Percentiles rank a stretch among this genome's conserved stretches.
These are phyloP conservation scores for Volutella citrinella DNA, from an alignment of 2,329 filamentous ascomycete genomes.

Conservation along the genomic window DNA sequence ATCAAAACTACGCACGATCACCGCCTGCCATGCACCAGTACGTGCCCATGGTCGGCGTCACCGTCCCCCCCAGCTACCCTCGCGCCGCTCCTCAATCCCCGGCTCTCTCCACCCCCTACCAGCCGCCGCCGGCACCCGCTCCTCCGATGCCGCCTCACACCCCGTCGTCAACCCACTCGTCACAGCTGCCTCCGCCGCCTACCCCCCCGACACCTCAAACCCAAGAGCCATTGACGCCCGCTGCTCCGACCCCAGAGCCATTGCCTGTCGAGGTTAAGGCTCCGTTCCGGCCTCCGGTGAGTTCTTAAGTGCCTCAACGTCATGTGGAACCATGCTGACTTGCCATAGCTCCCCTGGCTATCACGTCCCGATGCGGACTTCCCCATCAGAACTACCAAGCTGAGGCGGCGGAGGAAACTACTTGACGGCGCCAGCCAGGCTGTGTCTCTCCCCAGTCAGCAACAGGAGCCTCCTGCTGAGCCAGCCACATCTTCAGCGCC, in stretches of 20 bases:
- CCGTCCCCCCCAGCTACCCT: constrained; percentile 44
- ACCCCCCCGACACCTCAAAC: constrained; percentile 47
- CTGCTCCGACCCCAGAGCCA: constrained; percentile 22
- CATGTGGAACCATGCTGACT: constrained; percentile 3
- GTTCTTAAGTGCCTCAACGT: constrained; percentile 25
- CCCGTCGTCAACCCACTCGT: constrained; percentile 52
- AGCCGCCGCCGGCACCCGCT: constrained; percentile 46
- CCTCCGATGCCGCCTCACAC: constrained; percentile 47
- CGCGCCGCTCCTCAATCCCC: constrained; percentile 50
- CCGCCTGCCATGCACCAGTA: constrained; percentile 54
- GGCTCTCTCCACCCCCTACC: constrained; percentile 55
- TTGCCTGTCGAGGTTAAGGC: constrained; percentile 21
- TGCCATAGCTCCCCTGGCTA: constrained; percentile 53
- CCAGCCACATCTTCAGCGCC: constrained; percentile 16
- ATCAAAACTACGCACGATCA: constrained; percentile 47
- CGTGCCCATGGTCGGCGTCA: constrained; percentile 48
- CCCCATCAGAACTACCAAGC: constrained; percentile 37
- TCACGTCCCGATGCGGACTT: constrained; percentile 51
- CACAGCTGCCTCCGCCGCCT: constrained; percentile 38
- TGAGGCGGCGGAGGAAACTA: constrained; percentile 42
- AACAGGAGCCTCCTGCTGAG: constrained; percentile 29
- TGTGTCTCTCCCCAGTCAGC: constrained; percentile 42
- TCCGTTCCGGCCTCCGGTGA: constrained; percentile 50
- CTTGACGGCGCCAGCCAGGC: constrained; percentile 34
- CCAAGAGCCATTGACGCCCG: constrained; percentile 25